Conservation (phyloP, 441 rosid genomes). For the Lagerstroemia fauriei region DNA sequence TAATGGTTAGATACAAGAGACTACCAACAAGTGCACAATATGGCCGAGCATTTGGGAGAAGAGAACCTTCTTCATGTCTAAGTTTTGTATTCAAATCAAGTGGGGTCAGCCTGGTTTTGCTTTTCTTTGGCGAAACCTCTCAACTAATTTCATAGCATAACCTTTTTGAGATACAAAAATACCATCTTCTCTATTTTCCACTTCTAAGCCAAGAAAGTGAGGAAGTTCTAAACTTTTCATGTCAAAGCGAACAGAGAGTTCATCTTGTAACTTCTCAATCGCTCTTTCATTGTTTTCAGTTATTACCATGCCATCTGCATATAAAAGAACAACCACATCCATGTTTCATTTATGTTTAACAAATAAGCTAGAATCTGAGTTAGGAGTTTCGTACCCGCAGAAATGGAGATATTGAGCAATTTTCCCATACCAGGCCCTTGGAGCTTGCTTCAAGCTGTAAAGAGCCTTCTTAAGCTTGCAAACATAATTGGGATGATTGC, state of each 20-base stretch:
- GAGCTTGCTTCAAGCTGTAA: not conserved
- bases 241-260: not conserved
- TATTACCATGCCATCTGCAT: not conserved
- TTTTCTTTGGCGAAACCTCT: no score
- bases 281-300: not conserved
- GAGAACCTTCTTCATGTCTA: not conserved
- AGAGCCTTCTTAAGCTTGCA: no score
- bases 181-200: not conserved
- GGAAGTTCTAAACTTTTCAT: conserved; percentile 1
- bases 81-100: no score
- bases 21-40: not conserved
- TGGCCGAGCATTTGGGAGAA: not conserved
- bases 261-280: not conserved
- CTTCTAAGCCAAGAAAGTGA: not conserved
- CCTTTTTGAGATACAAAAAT: not conserved
- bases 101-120: no score
- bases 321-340: not conserved
- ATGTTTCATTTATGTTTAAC: not conserved
- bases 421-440: not conserved
- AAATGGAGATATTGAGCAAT: not conserved
- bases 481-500: not conserved
- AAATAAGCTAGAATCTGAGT: not conserved
- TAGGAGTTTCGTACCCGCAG: not conserved
- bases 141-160: not conserved
- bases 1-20: not conserved